Evolutionary conservation across 2,329 filamentous ascomycete species (phyloP).

Genomic region (Botryotinia globosa): DNA sequence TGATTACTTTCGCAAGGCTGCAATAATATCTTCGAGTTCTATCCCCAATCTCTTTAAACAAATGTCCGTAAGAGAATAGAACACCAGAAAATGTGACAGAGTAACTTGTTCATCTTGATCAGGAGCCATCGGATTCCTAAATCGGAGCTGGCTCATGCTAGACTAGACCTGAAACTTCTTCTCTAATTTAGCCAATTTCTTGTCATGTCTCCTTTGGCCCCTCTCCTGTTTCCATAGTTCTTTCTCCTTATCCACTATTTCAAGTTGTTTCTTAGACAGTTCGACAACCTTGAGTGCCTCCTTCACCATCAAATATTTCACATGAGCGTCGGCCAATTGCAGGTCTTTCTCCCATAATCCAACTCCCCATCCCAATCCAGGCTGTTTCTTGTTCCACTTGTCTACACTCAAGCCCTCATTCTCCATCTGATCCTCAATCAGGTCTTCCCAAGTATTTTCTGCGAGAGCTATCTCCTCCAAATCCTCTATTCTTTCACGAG

Average conservation of each 20-base stretch:
- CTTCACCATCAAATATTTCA: conserved; percentile 31
- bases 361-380: conserved; percentile 15
- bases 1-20: conserved; percentile 13
- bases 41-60: background rate
- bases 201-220: conserved; percentile 33
- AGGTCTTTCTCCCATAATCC: conserved; percentile 17
- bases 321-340: background rate
- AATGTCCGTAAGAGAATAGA: background rate
- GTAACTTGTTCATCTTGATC: background rate
- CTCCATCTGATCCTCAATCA: conserved; percentile 22
- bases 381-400: conserved; percentile 16
- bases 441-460: conserved; percentile 52
- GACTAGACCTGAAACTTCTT: conserved; percentile 7
- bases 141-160: background rate
- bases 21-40: background rate
- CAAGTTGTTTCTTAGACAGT: conserved; percentile 14
- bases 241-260: conserved; percentile 48
- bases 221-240: conserved; percentile 40
- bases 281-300: conserved; percentile 43
- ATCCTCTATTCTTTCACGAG: conserved; percentile 41
- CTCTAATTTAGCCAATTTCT: conserved; percentile 23
- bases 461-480: conserved; percentile 46
- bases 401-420: conserved; percentile 13
- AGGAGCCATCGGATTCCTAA: background rate
- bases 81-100: background rate